These are phyloP conservation scores for Daldinia caldariorum DNA, from an alignment of 495 filamentous ascomycete species.

Conservation along the genomic window DNA sequence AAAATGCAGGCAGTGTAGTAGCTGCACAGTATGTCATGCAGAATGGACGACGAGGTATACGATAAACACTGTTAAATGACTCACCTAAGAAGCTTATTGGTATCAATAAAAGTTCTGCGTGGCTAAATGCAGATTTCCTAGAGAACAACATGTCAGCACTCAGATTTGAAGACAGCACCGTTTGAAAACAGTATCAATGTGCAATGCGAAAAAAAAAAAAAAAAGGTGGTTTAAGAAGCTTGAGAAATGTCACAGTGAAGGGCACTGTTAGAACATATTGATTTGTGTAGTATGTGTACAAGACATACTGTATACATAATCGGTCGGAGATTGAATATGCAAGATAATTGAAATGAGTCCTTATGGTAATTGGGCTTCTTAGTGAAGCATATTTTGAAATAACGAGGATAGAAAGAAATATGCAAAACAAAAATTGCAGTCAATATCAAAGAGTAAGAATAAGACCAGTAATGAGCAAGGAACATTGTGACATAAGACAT, in stretches of 20 bases:
- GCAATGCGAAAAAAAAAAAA: background rate
- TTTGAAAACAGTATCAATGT: background rate
- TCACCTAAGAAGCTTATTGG: background rate
- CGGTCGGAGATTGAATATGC: background rate
- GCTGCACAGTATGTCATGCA: background rate
- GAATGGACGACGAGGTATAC: conserved; percentile 7
- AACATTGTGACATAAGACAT: background rate
- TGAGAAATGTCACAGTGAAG: background rate
- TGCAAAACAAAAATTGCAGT: background rate
- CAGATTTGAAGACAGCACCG: background rate
- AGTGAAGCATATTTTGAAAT: background rate
- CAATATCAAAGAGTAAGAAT: background rate
- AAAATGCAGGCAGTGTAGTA: background rate
- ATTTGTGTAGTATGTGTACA: background rate
- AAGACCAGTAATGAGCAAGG: background rate
- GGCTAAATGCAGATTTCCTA: conserved; percentile 4
- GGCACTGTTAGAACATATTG: background rate
- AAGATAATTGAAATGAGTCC: background rate
- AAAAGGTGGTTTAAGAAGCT: background rate
- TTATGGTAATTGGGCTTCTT: background rate
- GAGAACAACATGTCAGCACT: background rate
- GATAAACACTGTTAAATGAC: background rate
- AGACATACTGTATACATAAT: background rate
- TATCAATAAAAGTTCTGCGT: background rate
- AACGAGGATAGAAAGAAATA: background rate